Percentiles rank a stretch among this genome's conserved stretches.
Conservation (phyloP, 768 basidiomycete species). For the Lactarius sanguifluus region DNA sequence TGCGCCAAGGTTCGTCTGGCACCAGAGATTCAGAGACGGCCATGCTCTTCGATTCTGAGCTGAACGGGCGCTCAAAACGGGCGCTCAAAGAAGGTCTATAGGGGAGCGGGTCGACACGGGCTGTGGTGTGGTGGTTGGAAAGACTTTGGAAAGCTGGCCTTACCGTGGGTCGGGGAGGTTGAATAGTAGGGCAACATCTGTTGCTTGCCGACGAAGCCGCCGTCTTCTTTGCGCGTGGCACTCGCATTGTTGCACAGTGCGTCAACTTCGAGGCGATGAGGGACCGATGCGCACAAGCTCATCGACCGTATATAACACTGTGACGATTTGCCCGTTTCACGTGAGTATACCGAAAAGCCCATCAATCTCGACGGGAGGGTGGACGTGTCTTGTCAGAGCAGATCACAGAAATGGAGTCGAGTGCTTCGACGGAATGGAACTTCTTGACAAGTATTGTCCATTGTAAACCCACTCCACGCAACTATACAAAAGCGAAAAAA, state of each 20-base stretch:
- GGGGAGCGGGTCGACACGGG: background rate
- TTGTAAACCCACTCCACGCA: slow-evolving; percentile 1
- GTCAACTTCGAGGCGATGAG: slow-evolving; percentile 67
- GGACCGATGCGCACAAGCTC: slow-evolving; percentile 71
- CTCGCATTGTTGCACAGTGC: slow-evolving; percentile 89
- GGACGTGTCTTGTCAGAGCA: slow-evolving; percentile 88
- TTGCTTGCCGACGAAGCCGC: slow-evolving; percentile 83
- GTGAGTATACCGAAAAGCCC: slow-evolving; percentile 74
- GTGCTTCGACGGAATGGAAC: slow-evolving; percentile 88
- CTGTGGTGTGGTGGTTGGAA: background rate
- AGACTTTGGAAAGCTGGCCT: too few relatives aligned
- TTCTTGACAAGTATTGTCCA: slow-evolving; percentile 66
- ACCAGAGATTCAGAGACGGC: slow-evolving; percentile 88
- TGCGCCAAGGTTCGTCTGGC: slow-evolving; percentile 26
- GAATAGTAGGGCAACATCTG: slow-evolving; percentile 85
- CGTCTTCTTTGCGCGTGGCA: slow-evolving; percentile 59
- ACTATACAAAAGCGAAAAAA: slow-evolving; percentile 12
- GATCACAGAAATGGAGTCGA: slow-evolving; percentile 95
- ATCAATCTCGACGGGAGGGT: background rate
- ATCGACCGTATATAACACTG: slow-evolving; percentile 73
- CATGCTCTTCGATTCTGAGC: slow-evolving; percentile 93
- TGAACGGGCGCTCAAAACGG: slow-evolving; percentile 86
- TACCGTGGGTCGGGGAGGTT: slow-evolving; percentile 69
- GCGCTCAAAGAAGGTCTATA: slow-evolving; percentile 62
- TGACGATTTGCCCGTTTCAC: slow-evolving; percentile 90